Evolutionary conservation across 805 yeast species (phyloP), one percentile per base, ranked within the genome.

Genomic region (Saccharomycopsis sp.): DNA sequence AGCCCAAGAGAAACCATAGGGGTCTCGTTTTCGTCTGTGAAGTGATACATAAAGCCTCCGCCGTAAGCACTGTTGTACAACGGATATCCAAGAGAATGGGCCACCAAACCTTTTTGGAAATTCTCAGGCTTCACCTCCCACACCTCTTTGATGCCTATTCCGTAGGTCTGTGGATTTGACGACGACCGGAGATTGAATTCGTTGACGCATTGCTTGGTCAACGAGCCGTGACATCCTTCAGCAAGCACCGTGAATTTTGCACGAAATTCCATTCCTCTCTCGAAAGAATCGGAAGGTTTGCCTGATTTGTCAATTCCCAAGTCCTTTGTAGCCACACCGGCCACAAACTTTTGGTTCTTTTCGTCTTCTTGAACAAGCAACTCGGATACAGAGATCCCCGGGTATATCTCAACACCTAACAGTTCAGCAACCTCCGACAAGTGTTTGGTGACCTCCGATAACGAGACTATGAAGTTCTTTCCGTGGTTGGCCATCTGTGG

Each of bases 221-320:
- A 75, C 1, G 97, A 91, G 0, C 99, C 99, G 71, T 91, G 98
- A 69, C 99, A 94, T n/a, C 99, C 99, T 73, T 94, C 99, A 3
- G 97, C 97, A 34, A 94, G 78, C 16, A 94, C 87, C 0, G 97
- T 91, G 60, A 85, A 77, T 65, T 94, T 82, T 2, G 99, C 89
- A 64, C 86, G 94, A 71, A 94, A 94, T 71, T 90, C 98, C 97
- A 94, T 89, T 24, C 99, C 99, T 63, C 96, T 80, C 71, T 94
- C 97, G 71, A 89, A 94, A n/a, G 81, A 76, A 62, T 80, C 87
- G 66, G 85, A 54, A 34, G 97, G 96, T 37, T 75, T 68, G 18
- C 97, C 97, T 58, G 78, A 72, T 64, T 83, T 85, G 53, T 84
- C 79, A 16, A 94, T 73, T 15, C 99, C 99, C 83, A 86, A 81